Evolutionary conservation across 495 filamentous ascomycete genomes (phyloP).

Genomic region (Neurospora sp.): DNA sequence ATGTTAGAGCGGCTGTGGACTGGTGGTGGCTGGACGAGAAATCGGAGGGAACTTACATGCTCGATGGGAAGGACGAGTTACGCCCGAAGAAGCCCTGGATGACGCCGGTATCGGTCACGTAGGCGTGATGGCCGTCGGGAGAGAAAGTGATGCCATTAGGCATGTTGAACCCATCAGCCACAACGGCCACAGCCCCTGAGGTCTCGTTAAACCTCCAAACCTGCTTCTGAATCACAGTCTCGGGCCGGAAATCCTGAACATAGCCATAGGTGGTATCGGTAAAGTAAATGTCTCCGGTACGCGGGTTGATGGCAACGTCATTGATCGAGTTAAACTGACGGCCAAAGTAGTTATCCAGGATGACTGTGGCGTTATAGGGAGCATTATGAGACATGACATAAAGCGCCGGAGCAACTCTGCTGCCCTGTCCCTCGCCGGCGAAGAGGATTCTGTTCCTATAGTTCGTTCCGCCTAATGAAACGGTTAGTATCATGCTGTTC

Average conservation of each 20-base stretch:
- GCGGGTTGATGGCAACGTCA: constrained; percentile 41
- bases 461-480: constrained; percentile 33
- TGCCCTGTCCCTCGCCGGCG: constrained; percentile 38
- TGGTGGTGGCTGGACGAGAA: neutral
- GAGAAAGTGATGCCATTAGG: constrained; percentile 51
- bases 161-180: constrained; percentile 45
- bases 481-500: neutral
- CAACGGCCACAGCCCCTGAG: constrained; percentile 37
- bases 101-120: constrained; percentile 47
- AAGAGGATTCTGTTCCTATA: constrained; percentile 37
- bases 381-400: constrained; percentile 35
- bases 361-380: constrained; percentile 42
- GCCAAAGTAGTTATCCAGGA: constrained; percentile 45
- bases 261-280: constrained; percentile 54
- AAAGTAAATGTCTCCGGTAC: constrained; percentile 50
- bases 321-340: constrained; percentile 53
- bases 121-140: constrained; percentile 39
- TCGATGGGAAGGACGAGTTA: constrained; percentile 24
- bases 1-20: neutral
- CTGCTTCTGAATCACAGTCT: constrained; percentile 41
- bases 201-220: constrained; percentile 44
- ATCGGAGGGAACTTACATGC: constrained; percentile 22
- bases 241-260: constrained; percentile 46
- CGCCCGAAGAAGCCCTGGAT: constrained; percentile 31
- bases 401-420: constrained; percentile 29